Conservation (phyloP, 106 monocot species). For the Dendrobium nobile region DNA sequence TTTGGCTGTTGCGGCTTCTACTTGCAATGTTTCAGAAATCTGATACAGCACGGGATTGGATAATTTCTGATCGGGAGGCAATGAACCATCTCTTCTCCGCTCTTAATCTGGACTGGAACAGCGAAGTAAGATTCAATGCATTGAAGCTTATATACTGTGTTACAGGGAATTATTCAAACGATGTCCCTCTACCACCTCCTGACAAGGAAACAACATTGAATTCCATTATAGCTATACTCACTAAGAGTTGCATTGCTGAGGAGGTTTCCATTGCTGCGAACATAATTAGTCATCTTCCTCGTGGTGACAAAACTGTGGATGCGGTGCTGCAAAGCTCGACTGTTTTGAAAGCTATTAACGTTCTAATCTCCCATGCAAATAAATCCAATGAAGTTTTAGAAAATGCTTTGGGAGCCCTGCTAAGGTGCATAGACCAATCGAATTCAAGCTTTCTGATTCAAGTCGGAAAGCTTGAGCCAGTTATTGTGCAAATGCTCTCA, state of each 20-base stretch:
- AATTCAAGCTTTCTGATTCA: conserved; percentile 8
- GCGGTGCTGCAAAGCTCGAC: conserved; percentile 1
- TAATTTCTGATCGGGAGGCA: not conserved
- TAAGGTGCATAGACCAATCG: conserved; percentile 4
- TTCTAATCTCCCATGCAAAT: not conserved
- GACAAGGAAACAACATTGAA: not conserved
- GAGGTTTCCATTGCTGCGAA: conserved; percentile 10
- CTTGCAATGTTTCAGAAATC: conserved; percentile 11
- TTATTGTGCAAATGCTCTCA: conserved; percentile 9
- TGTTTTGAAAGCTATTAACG: conserved; percentile 9
- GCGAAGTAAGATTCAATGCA: conserved; percentile 8
- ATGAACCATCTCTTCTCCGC: conserved; percentile 1
- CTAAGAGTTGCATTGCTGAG: not conserved
- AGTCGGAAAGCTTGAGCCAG: not conserved
- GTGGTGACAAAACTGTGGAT: conserved; percentile 1
- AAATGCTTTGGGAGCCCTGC: conserved; percentile 8
- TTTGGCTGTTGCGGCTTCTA: conserved; percentile 3
- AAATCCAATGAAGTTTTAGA: not conserved
- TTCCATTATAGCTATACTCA: not conserved
- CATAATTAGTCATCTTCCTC: conserved; percentile 14
- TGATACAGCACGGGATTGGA: not conserved
- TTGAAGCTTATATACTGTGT: conserved; percentile 8
- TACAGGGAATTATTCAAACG: not conserved
- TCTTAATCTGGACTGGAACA: not conserved
- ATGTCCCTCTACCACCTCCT: conserved; percentile 13